Conservation (phyloP, 225 moss, liverwort and hornwort genomes). For the Physcomitrellopsis africana region DNA sequence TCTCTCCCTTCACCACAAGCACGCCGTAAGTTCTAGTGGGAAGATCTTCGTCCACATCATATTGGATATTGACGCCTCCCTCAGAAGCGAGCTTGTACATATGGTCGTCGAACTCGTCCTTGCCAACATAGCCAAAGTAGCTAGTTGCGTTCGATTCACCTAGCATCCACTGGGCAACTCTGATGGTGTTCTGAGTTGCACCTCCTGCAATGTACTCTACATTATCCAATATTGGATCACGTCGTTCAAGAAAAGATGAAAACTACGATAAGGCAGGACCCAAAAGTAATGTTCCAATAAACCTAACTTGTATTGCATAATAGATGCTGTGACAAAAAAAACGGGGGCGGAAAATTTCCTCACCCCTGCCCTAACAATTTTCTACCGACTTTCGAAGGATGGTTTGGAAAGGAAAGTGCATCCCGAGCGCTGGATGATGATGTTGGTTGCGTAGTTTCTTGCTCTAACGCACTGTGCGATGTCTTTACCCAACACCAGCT, state of each 20-base stretch:
- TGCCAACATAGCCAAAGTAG: conserved; percentile 92
- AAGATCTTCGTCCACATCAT: conserved; percentile 67
- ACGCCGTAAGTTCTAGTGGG: conserved; percentile 92
- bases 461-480: conserved; percentile 63
- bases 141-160: conserved; percentile 81
- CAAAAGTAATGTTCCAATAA: too few species aligned
- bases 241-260: too few species aligned
- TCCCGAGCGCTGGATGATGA: conserved; percentile 85
- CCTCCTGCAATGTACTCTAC: conserved; percentile 88
- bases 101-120: conserved; percentile 79
- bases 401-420: conserved; percentile 88
- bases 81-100: conserved; percentile 80
- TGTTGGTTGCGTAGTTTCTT: conserved; percentile 84
- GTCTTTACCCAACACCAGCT: conserved; percentile 84
- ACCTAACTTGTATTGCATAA: too few species aligned
- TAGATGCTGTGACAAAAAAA: too few species aligned
- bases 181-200: conserved; percentile 89
- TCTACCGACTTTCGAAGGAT: conserved; percentile 45
- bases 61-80: conserved; percentile 83
- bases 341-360: not conserved
- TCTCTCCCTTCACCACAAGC: conserved; percentile 80
- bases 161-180: conserved; percentile 92
- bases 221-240: too few species aligned
- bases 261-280: too few species aligned
- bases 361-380: conserved; percentile 2